Evolutionary conservation across 306 rosid genomes (phyloP).

Genomic region (Luffa acutangula): DNA sequence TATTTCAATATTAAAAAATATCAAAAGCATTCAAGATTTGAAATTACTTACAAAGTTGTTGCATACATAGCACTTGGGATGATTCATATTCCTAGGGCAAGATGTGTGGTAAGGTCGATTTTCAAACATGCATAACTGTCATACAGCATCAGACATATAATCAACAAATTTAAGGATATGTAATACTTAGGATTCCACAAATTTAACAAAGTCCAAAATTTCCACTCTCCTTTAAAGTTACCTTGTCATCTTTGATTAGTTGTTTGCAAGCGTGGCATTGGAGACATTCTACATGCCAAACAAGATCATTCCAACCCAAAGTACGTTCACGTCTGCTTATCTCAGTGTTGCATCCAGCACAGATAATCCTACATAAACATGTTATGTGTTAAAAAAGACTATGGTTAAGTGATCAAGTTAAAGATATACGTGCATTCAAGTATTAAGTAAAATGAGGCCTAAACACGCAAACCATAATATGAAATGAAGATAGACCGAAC

Average conservation of each 20-base stretch:
- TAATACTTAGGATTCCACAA: neutral
- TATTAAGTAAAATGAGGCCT: constrained; percentile 37
- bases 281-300: constrained; percentile 87
- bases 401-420: neutral
- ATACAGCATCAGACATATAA: constrained; percentile 13
- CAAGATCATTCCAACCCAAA: constrained; percentile 49
- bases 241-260: constrained; percentile 77
- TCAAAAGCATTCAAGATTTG: neutral
- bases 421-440: constrained; percentile 24
- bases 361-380: constrained; percentile 28
- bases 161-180: neutral
- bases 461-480: constrained; percentile 29
- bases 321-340: constrained; percentile 41
- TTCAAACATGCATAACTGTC: constrained; percentile 63
- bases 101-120: constrained; percentile 71
- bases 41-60: constrained; percentile 55
- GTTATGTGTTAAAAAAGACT: neutral
- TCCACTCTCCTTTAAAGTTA: constrained; percentile 9
- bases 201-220: neutral
- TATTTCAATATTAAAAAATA: neutral
- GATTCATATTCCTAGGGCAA: constrained; percentile 67
- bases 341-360: constrained; percentile 78
- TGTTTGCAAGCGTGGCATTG: constrained; percentile 59
- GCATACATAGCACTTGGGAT: constrained; percentile 85
- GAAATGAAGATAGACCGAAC: neutral